Evolutionary conservation across 1,284 basidiomycete genomes (phyloP).

Genomic region (Cutaneotrichosporon dermatis): DNA sequence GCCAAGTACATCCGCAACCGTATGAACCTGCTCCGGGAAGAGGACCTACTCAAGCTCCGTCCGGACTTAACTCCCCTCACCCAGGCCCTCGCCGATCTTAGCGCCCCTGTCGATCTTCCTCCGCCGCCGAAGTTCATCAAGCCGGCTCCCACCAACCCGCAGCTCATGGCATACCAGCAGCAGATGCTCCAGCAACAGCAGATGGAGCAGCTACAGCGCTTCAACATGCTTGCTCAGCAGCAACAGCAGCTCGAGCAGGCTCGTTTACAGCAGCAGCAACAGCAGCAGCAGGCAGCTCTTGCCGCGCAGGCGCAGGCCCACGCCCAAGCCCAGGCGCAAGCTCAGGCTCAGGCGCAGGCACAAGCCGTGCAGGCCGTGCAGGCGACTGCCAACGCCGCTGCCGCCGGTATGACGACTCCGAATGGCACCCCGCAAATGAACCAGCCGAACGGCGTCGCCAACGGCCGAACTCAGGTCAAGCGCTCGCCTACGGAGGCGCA

Average conservation of each 20-base stretch:
- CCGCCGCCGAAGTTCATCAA: constrained; percentile 43
- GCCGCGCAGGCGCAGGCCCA: constrained; percentile 12
- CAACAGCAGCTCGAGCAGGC: constrained; percentile 31
- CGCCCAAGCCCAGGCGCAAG: constrained; percentile 12
- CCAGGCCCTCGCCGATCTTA: constrained; percentile 30
- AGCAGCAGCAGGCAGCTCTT: constrained; percentile 14
- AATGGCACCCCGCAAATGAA: constrained; percentile 13
- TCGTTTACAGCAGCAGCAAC: constrained; percentile 30
- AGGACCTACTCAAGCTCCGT: constrained; percentile 39
- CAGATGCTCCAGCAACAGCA: constrained; percentile 39
- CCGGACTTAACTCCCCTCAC: constrained; percentile 35
- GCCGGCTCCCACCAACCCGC: constrained; percentile 33
- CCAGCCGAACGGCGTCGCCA: constrained; percentile 15
- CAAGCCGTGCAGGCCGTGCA: constrained; percentile 13
- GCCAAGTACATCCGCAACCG: constrained; percentile 44
- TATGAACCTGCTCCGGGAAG: constrained; percentile 34
- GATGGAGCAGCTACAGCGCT: constrained; percentile 39
- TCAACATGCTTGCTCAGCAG: constrained; percentile 37
- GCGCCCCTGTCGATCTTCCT: constrained; percentile 39
- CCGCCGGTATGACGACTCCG: constrained; percentile 7
- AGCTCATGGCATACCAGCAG: constrained; percentile 27
- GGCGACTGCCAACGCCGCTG: constrained; percentile 6
- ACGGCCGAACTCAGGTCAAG: constrained; percentile 11
- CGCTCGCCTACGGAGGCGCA: constrained; percentile 9
- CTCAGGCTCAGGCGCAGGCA: constrained; percentile 10